These are phyloP conservation scores for Rhizopus delemar DNA, from an alignment of 371 early-diverging fungal species.

Conservation along the genomic window DNA sequence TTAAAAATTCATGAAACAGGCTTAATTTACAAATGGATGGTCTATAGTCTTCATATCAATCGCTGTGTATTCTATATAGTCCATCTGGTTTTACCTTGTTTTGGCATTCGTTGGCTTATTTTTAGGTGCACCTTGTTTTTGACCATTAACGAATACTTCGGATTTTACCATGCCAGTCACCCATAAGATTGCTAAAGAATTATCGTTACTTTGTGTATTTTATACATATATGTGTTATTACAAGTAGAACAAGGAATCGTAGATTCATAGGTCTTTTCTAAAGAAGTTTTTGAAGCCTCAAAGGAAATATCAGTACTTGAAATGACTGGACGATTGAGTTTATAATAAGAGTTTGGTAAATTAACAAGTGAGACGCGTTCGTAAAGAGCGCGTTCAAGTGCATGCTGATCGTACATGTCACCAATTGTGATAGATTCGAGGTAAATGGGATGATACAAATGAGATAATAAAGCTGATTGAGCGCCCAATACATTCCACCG, in stretches of 20 bases:
- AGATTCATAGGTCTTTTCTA: conserved; percentile 31
- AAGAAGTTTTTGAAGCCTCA: conserved; percentile 47
- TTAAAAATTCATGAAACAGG: conserved; percentile 18
- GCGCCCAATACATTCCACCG: conserved; percentile 83
- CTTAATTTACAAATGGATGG: conserved; percentile 7
- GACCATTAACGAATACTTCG: conserved; percentile 63
- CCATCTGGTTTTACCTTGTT: conserved; percentile 34
- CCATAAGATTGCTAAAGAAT: conserved; percentile 54
- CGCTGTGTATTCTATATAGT: conserved; percentile 14
- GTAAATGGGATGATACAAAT: conserved; percentile 66
- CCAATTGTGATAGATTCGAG: conserved; percentile 65
- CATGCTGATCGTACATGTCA: conserved; percentile 62
- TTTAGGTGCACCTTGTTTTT: conserved; percentile 56
- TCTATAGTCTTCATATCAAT: not conserved
- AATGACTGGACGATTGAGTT: conserved; percentile 32
- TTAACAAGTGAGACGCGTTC: conserved; percentile 39
- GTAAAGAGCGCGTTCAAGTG: conserved; percentile 67
- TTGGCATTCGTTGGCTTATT: conserved; percentile 44
- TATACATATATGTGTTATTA: conserved; percentile 17
- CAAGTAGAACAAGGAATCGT: conserved; percentile 48
- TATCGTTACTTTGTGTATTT: too few relatives aligned
- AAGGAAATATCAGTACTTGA: conserved; percentile 37
- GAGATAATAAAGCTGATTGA: conserved; percentile 66
- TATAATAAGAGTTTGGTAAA: conserved; percentile 26
- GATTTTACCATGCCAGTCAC: conserved; percentile 42